Base-by-base conservation (phyloP, 108 stramenopile species). In the Fragilaria crotonensis region DNA sequence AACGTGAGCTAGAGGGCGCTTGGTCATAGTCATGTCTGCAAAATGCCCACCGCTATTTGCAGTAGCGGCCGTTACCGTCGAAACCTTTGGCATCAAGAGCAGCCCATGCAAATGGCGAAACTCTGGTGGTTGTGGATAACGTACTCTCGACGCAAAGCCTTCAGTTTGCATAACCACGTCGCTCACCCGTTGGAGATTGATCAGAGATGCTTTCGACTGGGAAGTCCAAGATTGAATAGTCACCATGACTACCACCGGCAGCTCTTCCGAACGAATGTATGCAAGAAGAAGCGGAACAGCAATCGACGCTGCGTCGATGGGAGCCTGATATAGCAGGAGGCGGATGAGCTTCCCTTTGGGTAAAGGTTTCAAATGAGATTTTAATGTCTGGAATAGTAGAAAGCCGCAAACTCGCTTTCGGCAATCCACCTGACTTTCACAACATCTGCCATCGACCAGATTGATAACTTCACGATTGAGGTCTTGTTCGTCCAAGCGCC, bases 51-150 rank as follows among this genome's bases (percentile, higher is more conserved):
- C 62, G 22, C 67, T 67, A 55, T 55, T 69, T 27, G 74, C 67
- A 26, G 74, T 62, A 41, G 74, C 50, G 54, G 70, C 64, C 11
- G 83, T 78, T 17, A 67, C 64, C 19, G 83, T 67, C 29, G 84
- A 68, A 59, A 78, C 71, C 59, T 86, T 87, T n/a, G 66, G 57
- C 4, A 88, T 57, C 1, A 71, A 70, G 33, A 92, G 73, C 41
- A 92, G 68, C 0, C 90, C 90, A 26, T 79, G 80, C 19, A 92
- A 72, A 22, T 77, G 57, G 18, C 80, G 78, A 67, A 92, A 92
- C 56, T 92, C 90, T 0, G 84, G 66, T 7, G 90, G 90, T 23
- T 84, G 87, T 11, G 90, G 87, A 45, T 75, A 60, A 33, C 25
- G 29, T 26, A 50, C 52, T 5, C 79, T 72, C 1, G 73, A 59